Evolutionary conservation across 164 flowering plant genomes (phyloP).

Genomic region (Cinnamomum chago): DNA sequence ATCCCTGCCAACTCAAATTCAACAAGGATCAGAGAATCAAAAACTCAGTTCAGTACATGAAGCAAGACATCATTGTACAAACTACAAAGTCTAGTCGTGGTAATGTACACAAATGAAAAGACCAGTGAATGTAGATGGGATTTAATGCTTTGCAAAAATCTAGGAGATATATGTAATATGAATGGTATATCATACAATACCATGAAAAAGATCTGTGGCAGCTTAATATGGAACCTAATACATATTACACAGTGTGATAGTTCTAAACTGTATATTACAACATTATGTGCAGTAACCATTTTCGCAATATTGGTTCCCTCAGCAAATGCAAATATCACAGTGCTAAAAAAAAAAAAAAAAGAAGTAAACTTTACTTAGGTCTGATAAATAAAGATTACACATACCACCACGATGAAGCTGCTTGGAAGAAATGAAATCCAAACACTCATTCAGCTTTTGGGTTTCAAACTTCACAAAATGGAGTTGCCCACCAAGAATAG

Average conservation of each 20-base stretch:
- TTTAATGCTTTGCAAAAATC: too few relatives aligned
- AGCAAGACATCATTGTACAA: neutral
- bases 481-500: slow-evolving; percentile 93
- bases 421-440: slow-evolving; percentile 87
- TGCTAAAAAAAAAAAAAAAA: neutral
- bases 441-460: slow-evolving; percentile 76
- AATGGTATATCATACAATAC: too few relatives aligned
- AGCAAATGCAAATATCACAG: too few relatives aligned
- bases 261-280: neutral
- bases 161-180: too few relatives aligned
- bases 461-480: slow-evolving; percentile 99
- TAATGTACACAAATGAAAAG: too few relatives aligned
- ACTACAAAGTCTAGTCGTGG: too few relatives aligned
- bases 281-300: too few relatives aligned
- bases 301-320: too few relatives aligned
- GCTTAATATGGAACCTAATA: too few relatives aligned
- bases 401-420: slow-evolving; percentile 89
- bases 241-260: neutral
- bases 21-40: neutral
- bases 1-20: slow-evolving; percentile 36
- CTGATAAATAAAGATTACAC: neutral
- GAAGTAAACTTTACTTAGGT: neutral
- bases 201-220: too few relatives aligned
- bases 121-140: too few relatives aligned
- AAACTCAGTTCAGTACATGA: neutral